Base-by-base conservation (phyloP, 108 stramenopile species). In the Aurantiochytrium sp. region DNA sequence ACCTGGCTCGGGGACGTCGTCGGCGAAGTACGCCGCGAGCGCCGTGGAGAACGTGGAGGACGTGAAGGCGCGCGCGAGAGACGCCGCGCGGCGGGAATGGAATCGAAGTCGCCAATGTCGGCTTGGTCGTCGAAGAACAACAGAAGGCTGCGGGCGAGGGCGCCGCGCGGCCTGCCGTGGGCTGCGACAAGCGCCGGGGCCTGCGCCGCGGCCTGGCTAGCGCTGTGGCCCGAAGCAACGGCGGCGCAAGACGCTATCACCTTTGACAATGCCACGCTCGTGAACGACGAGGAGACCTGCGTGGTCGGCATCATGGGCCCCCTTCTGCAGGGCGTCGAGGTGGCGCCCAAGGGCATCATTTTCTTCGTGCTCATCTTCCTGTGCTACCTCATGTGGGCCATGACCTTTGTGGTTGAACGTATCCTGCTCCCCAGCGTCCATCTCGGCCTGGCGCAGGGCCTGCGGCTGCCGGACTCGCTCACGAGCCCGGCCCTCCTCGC, bases 401-500 rank as follows among this genome's bases (percentile, higher is more conserved):
- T 48, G 73, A 81, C 42, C 21, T 81, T 48, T 30, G 73, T 81
- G 42, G 73, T 81, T 12, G 73, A 81, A 24, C 73, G 73, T 15
- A 24, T 81, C 39, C n/a, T 81, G 39, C 73, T 81, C 19, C 73
- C 73, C 15, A 24, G 24, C 39, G 73, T 81, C 10, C 73, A 81
- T 17, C 21, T 81, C 10, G 73, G 73, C 19, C n/a, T 81, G 19
- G 45, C 39, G 45, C 73, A 81, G 73, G 19, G 45, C 24, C 42
- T 81, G 39, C 3, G 45, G 15, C 42, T 81, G 2, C 73, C 73
- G 24, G 73, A 39, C 1, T 27, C 24, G 21, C 10, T 81, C 30
- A 48, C 42, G n/a, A 81, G 73, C 24, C 42, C 73, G 39, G 39
- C 73, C 6, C 36, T 81, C 19, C 39, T 81, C 10, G 45, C 19